Conservation (phyloP, 129 eudicot genomes). For the Chrysanthemum makinoi region DNA sequence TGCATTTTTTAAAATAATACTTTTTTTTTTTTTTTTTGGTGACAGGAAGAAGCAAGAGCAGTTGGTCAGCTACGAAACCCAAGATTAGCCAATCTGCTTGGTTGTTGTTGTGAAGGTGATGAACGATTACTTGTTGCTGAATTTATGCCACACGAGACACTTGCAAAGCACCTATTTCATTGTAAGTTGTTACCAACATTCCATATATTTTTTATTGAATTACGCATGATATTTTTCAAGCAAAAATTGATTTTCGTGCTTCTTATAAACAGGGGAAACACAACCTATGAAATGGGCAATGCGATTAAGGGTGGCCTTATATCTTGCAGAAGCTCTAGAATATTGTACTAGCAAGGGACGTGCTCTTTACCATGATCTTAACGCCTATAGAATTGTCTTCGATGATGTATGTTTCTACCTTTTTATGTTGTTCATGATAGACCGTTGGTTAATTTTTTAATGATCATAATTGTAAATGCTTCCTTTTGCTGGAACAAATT, state of each 20-base stretch:
- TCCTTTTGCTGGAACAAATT: slow-evolving; percentile 9
- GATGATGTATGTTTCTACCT: slow-evolving; percentile 45
- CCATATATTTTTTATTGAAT: background rate
- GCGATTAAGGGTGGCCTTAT: slow-evolving; percentile 82
- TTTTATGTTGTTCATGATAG: background rate
- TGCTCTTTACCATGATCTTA: slow-evolving; percentile 75
- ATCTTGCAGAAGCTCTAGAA: slow-evolving; percentile 78
- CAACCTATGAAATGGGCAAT: slow-evolving; percentile 93
- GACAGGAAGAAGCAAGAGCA: slow-evolving; percentile 76
- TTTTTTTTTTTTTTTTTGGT: background rate
- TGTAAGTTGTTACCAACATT: slow-evolving; percentile 39
- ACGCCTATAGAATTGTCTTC: slow-evolving; percentile 78
- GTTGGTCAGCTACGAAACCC: slow-evolving; percentile 72
- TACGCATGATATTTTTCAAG: background rate
- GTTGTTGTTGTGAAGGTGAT: slow-evolving; percentile 83
- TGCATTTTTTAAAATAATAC: too few species aligned
- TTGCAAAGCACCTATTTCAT: slow-evolving; percentile 76
- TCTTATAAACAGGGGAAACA: slow-evolving; percentile 61
- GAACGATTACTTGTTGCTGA: slow-evolving; percentile 75
- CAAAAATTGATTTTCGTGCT: slow-evolving; percentile 17
- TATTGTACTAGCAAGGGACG: slow-evolving; percentile 83
- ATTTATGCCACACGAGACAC: slow-evolving; percentile 82
- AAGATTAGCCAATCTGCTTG: slow-evolving; percentile 69
- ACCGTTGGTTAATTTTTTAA: background rate
- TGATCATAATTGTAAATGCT: background rate